These are phyloP conservation scores for Rutidosis leptorrhynchoides DNA, from an alignment of 129 eudicot genomes.

Conservation along the genomic window DNA sequence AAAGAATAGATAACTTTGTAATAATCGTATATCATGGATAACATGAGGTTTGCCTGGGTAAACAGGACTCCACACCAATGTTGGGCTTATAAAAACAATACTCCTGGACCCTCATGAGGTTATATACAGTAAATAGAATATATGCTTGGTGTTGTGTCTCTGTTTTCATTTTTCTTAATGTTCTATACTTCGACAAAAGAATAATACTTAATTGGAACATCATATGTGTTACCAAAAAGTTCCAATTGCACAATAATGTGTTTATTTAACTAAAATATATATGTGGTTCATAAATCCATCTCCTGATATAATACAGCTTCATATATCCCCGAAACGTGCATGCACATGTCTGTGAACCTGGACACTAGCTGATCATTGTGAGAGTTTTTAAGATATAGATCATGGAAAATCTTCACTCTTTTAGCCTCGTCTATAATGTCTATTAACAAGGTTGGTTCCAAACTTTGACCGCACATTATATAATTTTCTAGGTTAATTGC, in stretches of 20 bases:
- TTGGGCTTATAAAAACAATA: background rate
- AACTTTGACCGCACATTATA: background rate
- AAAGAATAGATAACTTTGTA: constrained; percentile 5
- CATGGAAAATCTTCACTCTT: background rate
- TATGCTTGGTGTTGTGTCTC: constrained; percentile 4
- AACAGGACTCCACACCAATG: background rate
- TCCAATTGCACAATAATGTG: background rate
- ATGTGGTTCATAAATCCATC: background rate
- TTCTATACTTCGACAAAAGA: background rate
- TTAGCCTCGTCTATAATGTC: background rate
- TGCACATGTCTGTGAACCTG: background rate
- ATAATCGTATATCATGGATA: background rate
- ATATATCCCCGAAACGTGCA: background rate
- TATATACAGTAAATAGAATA: background rate
- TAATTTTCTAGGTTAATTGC: background rate
- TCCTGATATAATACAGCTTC: background rate
- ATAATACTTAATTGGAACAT: background rate
- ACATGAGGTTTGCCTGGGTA: background rate
- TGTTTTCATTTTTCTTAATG: constrained; percentile 1
- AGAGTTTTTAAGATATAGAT: background rate
- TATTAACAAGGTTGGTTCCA: background rate
- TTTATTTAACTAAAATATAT: too few species aligned
- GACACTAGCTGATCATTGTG: background rate
- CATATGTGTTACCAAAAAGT: constrained; percentile 12
- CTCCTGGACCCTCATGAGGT: background rate